A percentile compares a stretch with the other conserved stretches of the same genome.
These are phyloP conservation scores for Mortierella sp. DNA, from an alignment of 371 early-diverging fungal genomes.

Conservation along the genomic window DNA sequence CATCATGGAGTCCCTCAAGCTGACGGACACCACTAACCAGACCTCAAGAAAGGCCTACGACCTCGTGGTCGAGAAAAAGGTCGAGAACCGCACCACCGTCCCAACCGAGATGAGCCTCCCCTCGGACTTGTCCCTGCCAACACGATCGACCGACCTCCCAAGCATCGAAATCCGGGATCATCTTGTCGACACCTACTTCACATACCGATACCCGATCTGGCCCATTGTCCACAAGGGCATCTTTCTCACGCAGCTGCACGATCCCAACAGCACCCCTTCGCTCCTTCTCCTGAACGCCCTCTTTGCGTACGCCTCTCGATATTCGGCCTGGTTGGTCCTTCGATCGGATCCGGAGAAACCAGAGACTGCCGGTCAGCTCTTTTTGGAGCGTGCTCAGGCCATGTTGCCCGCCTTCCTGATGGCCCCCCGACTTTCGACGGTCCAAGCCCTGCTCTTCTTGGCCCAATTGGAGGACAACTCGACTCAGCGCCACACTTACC, in stretches of 20 bases:
- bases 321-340: conserved; percentile 49
- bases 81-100: conserved; percentile 32
- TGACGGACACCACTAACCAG: conserved; percentile 47
- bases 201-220: conserved; percentile 56
- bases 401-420: conserved; percentile 54
- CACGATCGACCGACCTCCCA: conserved; percentile 51
- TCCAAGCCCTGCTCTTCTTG: conserved; percentile 49
- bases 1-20: conserved; percentile 56
- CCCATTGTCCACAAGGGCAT: conserved; percentile 59
- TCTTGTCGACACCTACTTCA: conserved; percentile 55
- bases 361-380: conserved; percentile 58
- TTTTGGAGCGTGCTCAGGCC: conserved; percentile 57
- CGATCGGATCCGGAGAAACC: conserved; percentile 55
- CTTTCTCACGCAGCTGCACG: conserved; percentile 53
- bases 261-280: conserved; percentile 60
- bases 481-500: conserved; percentile 56
- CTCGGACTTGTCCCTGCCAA: conserved; percentile 45
- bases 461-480: conserved; percentile 55
- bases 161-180: conserved; percentile 55
- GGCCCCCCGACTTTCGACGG: conserved; percentile 55
- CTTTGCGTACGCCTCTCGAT: conserved; percentile 56
- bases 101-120: conserved; percentile 53
- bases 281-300: conserved; percentile 55
- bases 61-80: conserved; percentile 54
- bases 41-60: conserved; percentile 48